These are phyloP conservation scores for Ogataea pini DNA, from an alignment of 805 yeast species.

Conservation along the genomic window DNA sequence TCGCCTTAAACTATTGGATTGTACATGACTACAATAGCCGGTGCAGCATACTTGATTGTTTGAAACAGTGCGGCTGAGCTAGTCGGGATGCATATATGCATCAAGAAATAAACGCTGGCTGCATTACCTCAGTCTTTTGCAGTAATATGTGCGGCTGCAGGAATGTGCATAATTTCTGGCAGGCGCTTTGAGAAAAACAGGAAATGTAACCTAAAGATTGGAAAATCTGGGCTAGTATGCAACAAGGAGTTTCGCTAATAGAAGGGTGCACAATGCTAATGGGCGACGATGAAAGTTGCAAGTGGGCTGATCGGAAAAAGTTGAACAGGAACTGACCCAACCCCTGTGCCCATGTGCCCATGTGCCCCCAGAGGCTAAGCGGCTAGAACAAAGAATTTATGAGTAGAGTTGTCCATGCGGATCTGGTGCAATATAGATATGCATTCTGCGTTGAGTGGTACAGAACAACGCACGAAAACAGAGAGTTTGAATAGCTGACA, in stretches of 20 bases:
- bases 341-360: too few species aligned
- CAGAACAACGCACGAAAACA: background rate
- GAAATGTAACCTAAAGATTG: too few species aligned
- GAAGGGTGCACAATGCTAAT: too few species aligned
- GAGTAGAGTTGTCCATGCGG: background rate
- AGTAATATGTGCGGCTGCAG: background rate
- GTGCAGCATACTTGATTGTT: background rate
- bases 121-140: background rate
- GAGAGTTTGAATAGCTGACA: background rate
- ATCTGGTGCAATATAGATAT: background rate
- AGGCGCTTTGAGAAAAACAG: background rate
- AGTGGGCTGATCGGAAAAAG: too few species aligned
- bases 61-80: conserved; percentile 3
- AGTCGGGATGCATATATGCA: background rate
- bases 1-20: conserved; percentile 1
- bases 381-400: background rate
- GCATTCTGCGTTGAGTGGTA: background rate
- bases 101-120: background rate
- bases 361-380: background rate
- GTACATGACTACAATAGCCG: background rate
- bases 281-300: too few species aligned
- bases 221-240: background rate
- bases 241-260: too few species aligned
- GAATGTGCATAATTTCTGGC: background rate
- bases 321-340: too few species aligned